phyloP scores from a whole-genome alignment of 495 filamentous ascomycete species.

The Hypoxylon fuscum region DNA sequence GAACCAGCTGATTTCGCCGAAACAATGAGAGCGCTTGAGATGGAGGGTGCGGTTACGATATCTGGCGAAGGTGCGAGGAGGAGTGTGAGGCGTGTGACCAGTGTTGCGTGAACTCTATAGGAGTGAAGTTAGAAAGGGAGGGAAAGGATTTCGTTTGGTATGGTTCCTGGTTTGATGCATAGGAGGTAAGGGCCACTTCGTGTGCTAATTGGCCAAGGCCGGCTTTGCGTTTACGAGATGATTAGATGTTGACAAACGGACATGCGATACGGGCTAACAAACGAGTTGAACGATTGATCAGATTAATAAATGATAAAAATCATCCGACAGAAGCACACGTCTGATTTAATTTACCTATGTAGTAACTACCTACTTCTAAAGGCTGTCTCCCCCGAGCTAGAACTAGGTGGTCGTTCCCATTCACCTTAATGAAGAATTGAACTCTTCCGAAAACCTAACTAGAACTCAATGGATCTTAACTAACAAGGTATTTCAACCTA shows the following conservation, averaged over 20 bases:
- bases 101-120: constrained; percentile 43
- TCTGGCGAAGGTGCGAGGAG: constrained; percentile 85
- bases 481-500: not conserved
- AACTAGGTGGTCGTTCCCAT: not conserved
- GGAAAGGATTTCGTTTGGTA: constrained; percentile 12
- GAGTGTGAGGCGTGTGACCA: constrained; percentile 79
- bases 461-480: no score
- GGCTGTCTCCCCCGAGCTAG: no score
- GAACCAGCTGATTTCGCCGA: constrained; percentile 84
- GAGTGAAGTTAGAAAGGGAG: not conserved
- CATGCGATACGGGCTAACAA: constrained; percentile 27
- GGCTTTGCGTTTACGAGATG: constrained; percentile 20
- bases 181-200: constrained; percentile 6
- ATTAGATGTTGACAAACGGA: constrained; percentile 10
- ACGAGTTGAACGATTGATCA: constrained; percentile 30
- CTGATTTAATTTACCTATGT: not conserved
- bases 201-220: constrained; percentile 8
- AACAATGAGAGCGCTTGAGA: constrained; percentile 78
- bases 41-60: constrained; percentile 83
- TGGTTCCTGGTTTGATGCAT: constrained; percentile 11
- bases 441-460: not conserved
- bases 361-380: no score
- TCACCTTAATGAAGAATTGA: not conserved
- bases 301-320: constrained; percentile 25
- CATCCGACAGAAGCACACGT: not conserved